Evolutionary conservation across 2,329 filamentous ascomycete genomes (phyloP).

Genomic region (Fusarium sp.): DNA sequence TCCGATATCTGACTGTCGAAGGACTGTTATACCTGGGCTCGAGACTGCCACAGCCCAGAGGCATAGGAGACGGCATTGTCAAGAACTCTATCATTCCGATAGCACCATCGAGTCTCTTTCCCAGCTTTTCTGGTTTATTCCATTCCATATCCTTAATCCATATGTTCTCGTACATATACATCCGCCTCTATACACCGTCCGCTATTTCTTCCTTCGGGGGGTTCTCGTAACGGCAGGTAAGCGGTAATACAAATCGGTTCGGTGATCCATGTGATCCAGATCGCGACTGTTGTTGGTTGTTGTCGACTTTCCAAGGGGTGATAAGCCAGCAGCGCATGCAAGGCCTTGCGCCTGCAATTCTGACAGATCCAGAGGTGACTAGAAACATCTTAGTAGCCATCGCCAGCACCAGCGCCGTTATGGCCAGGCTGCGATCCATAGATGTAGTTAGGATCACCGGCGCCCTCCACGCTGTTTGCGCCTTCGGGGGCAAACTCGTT

Average conservation of each 20-base stretch:
- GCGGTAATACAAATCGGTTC: constrained; percentile 25
- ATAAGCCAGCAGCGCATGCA: background rate
- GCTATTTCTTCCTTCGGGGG: constrained; percentile 9
- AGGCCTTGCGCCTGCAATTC: background rate
- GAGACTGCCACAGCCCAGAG: constrained; percentile 36
- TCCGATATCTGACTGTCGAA: constrained; percentile 26
- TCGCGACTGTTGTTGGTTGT: background rate
- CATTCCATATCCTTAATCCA: constrained; percentile 5
- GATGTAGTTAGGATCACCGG: constrained; percentile 60
- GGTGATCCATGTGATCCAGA: background rate
- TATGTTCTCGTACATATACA: constrained; percentile 29
- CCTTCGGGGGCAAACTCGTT: constrained; percentile 60
- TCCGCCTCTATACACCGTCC: constrained; percentile 20
- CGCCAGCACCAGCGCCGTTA: constrained; percentile 67
- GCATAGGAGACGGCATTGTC: constrained; percentile 25
- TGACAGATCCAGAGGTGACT: background rate
- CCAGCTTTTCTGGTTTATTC: background rate
- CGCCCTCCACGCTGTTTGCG: constrained; percentile 54
- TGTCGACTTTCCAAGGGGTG: background rate
- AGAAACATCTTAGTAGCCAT: constrained; percentile 58
- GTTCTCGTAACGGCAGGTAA: constrained; percentile 12
- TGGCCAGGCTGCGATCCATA: constrained; percentile 67
- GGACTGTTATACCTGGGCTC: constrained; percentile 16
- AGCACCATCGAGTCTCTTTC: constrained; percentile 12
- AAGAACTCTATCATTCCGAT: constrained; percentile 37